Evolutionary conservation across 2,329 filamentous ascomycete genomes (phyloP).

Genomic region (Diaporthe sp.): DNA sequence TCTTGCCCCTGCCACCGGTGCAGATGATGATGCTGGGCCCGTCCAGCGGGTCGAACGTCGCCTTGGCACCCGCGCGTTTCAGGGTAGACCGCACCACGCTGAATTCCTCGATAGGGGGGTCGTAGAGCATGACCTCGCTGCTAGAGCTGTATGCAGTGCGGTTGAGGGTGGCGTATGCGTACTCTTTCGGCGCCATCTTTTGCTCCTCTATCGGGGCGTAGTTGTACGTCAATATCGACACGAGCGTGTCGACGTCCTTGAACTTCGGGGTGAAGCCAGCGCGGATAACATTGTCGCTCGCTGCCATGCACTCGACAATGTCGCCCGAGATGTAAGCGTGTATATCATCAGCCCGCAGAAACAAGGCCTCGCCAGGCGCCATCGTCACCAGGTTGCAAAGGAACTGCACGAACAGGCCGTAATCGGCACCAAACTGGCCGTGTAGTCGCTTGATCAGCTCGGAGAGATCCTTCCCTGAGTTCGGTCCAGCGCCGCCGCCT

Average conservation of each 20-base stretch:
- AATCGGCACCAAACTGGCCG: slow-evolving; percentile 86
- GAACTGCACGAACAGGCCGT: slow-evolving; percentile 95
- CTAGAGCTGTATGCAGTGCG: slow-evolving; percentile 82
- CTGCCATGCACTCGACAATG: slow-evolving; percentile 99
- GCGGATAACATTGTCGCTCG: slow-evolving; percentile 97
- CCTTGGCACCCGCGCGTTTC: slow-evolving; percentile 78
- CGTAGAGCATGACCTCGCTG: slow-evolving; percentile 81
- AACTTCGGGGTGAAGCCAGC: slow-evolving; percentile 98
- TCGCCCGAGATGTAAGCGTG: slow-evolving; percentile 94
- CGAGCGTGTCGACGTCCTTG: slow-evolving; percentile 92
- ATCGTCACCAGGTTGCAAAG: slow-evolving; percentile 96
- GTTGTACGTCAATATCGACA: slow-evolving; percentile 92
- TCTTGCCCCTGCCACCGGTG: slow-evolving; percentile 83
- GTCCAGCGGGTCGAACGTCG: slow-evolving; percentile 85
- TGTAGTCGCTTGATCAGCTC: slow-evolving; percentile 83
- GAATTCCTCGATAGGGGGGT: slow-evolving; percentile 97
- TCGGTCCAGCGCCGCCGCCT: slow-evolving; percentile 74
- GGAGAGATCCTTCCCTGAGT: slow-evolving; percentile 75
- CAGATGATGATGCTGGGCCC: slow-evolving; percentile 95
- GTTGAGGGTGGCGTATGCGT: slow-evolving; percentile 87
- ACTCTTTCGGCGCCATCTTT: slow-evolving; percentile 88
- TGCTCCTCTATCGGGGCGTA: slow-evolving; percentile 95
- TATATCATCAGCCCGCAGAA: slow-evolving; percentile 95
- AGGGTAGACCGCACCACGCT: slow-evolving; percentile 85
- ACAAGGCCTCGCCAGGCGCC: slow-evolving; percentile 90